phyloP scores from a whole-genome alignment of 495 filamentous ascomycete genomes.

The Terfezia boudieri region DNA sequence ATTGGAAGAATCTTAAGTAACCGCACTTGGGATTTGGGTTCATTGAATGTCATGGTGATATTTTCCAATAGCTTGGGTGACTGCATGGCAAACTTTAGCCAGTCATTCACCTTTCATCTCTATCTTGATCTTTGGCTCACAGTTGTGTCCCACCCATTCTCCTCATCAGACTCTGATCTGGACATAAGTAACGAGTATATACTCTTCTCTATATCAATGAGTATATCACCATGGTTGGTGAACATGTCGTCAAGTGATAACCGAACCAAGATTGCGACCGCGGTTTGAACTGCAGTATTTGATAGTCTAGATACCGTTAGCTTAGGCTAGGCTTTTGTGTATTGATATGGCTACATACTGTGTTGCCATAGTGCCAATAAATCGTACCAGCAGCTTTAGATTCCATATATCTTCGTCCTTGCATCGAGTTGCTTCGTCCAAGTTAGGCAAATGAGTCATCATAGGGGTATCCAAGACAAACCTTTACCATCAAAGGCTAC shows the following conservation, averaged over 20 bases:
- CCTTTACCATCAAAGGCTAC: no score
- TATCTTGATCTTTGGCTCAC: background rate
- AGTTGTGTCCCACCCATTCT: background rate
- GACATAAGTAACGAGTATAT: background rate
- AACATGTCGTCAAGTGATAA: background rate
- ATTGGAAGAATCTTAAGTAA: conserved; percentile 37
- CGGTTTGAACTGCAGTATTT: background rate
- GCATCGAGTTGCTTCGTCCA: background rate
- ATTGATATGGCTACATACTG: background rate
- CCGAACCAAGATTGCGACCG: background rate
- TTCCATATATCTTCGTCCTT: background rate
- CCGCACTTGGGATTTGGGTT: conserved; percentile 32
- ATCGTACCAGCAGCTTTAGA: background rate
- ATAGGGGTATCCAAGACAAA: no score
- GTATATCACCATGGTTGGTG: background rate
- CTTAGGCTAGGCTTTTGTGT: no score
- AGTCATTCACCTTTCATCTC: no score
- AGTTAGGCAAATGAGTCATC: background rate
- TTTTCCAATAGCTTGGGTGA: conserved; percentile 10
- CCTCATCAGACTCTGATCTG: no score
- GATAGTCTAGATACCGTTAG: no score
- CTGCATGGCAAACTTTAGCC: background rate
- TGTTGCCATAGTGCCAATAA: background rate
- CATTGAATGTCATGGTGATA: conserved; percentile 28
- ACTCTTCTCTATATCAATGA: background rate